These are phyloP conservation scores for Monosporascus sp. DNA, from an alignment of 2,329 filamentous ascomycete genomes.

Conservation along the genomic window DNA sequence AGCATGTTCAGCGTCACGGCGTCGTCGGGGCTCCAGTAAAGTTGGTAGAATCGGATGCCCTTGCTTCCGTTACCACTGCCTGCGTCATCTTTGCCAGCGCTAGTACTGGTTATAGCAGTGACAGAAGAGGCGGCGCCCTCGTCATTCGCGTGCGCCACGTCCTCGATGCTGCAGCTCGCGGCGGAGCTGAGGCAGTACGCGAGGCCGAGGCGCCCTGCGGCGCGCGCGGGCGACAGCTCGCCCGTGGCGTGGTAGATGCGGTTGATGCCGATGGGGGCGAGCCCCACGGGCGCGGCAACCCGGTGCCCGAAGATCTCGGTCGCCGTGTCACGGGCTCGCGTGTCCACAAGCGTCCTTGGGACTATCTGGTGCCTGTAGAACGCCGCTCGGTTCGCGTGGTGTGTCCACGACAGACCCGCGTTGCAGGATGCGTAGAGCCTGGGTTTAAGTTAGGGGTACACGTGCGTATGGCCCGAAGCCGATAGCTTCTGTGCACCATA, in stretches of 20 bases:
- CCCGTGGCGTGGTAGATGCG: constrained; percentile 56
- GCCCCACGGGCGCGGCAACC: constrained; percentile 56
- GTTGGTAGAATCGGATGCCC: constrained; percentile 53
- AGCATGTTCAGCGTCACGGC: constrained; percentile 52
- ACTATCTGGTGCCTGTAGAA: constrained; percentile 61
- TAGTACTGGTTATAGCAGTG: no score
- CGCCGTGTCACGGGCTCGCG: constrained; percentile 50
- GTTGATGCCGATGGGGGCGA: constrained; percentile 62
- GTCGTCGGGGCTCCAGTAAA: constrained; percentile 61
- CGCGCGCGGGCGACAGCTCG: constrained; percentile 55
- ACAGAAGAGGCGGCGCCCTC: constrained; percentile 16
- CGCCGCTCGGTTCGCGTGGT: constrained; percentile 55
- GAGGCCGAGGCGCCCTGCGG: constrained; percentile 53
- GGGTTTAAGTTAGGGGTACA: neutral
- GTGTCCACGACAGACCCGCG: constrained; percentile 46
- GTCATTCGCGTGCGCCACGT: constrained; percentile 52
- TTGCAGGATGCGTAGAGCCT: constrained; percentile 53
- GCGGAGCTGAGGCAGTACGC: constrained; percentile 57
- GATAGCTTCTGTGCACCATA: no score
- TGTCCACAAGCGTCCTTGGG: constrained; percentile 57
- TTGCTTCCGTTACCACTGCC: neutral
- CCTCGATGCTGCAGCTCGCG: constrained; percentile 50
- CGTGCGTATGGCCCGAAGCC: neutral
- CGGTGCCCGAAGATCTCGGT: constrained; percentile 56
- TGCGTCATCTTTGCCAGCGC: neutral